Evolutionary conservation across 2,329 filamentous ascomycete species (phyloP).

Genomic region (Colletotrichum abscissum): DNA sequence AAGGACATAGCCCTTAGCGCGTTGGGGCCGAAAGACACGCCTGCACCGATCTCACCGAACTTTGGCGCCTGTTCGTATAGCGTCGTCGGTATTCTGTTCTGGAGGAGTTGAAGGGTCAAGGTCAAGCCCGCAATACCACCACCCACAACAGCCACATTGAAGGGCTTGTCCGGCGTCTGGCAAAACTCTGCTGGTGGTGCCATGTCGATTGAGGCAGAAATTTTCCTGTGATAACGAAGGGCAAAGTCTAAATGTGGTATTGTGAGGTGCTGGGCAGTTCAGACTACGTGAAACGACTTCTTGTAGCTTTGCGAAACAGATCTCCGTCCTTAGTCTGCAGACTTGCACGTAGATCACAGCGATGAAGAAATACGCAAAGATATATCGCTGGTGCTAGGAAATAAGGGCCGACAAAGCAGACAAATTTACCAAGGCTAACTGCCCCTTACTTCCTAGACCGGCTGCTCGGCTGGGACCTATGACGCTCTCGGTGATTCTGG

Average conservation of each 20-base stretch:
- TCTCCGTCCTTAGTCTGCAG: not conserved
- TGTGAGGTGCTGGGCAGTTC: not conserved
- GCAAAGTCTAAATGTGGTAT: not conserved
- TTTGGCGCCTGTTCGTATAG: constrained; percentile 58
- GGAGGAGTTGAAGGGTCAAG: constrained; percentile 56
- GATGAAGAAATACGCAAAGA: too few relatives aligned
- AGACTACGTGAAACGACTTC: not conserved
- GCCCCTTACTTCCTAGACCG: not conserved
- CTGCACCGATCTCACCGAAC: constrained; percentile 61
- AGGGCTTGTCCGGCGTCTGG: constrained; percentile 19
- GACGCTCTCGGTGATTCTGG: not conserved
- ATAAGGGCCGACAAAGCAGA: not conserved
- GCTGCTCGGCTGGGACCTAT: not conserved
- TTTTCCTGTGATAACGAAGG: not conserved
- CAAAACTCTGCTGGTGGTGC: constrained; percentile 23
- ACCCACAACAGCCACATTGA: constrained; percentile 58
- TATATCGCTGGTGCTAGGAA: not conserved
- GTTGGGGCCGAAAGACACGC: constrained; percentile 64
- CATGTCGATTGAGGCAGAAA: not conserved
- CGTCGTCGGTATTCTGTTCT: constrained; percentile 53
- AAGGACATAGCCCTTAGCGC: constrained; percentile 56
- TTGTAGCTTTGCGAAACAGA: not conserved
- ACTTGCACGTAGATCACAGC: not conserved
- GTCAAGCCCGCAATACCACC: constrained; percentile 63
- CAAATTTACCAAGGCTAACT: not conserved